Evolutionary conservation across 305 asterid species (phyloP).

Genomic region (Stenogyne calaminthoides): DNA sequence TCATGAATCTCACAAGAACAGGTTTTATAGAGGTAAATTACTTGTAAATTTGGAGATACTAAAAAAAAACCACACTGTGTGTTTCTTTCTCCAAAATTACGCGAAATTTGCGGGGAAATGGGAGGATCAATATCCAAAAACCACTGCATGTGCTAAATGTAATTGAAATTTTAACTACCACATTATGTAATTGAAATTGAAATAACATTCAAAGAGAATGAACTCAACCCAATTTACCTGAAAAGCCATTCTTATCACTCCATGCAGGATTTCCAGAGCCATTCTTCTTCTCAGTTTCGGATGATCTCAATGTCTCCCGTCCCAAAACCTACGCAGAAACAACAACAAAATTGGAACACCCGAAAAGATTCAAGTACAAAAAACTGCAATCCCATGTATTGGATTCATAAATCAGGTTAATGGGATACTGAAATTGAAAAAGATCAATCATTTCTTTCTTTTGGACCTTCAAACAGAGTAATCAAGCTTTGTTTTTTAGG

Average conservation of each 20-base stretch:
- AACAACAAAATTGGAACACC: not conserved
- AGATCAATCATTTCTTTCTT: not conserved
- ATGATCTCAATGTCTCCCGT: constrained; percentile 37
- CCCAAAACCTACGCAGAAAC: constrained; percentile 43
- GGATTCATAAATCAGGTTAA: not conserved
- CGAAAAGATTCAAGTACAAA: not conserved
- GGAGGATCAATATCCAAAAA: not conserved
- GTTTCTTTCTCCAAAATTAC: too few relatives aligned
- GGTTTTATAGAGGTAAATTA: not conserved
- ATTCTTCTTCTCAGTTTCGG: constrained; percentile 44
- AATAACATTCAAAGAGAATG: not conserved
- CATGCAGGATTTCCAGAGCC: constrained; percentile 44
- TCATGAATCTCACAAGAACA: not conserved
- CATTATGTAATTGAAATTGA: not conserved
- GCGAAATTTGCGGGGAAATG: not conserved
- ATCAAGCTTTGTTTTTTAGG: not conserved
- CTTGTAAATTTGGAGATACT: not conserved
- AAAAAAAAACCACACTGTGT: too few relatives aligned
- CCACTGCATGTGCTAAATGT: not conserved
- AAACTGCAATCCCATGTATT: not conserved
- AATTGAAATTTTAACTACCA: not conserved
- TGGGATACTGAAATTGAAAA: not conserved
- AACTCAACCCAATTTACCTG: constrained; percentile 44
- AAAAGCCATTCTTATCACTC: constrained; percentile 44
- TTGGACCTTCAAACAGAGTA: too few relatives aligned